Evolutionary conservation across 257 asterid species (phyloP).

Genomic region (Nemophila menziesii): DNA sequence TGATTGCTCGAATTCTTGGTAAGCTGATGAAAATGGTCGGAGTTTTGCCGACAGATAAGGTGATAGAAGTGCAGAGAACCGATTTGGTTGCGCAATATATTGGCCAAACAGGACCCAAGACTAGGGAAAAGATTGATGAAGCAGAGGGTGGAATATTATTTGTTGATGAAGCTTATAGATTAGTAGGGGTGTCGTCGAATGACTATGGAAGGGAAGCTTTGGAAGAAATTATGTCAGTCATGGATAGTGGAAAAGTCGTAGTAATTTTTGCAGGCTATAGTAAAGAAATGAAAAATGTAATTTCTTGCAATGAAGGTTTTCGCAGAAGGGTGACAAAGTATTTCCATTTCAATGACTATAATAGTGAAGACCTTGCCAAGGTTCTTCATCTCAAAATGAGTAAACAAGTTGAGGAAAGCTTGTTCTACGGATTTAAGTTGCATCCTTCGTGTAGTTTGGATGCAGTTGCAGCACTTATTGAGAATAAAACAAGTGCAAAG

Average conservation of each 20-base stretch:
- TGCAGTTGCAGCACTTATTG: slow-evolving; percentile 47
- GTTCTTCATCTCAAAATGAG: slow-evolving; percentile 65
- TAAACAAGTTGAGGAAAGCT: slow-evolving; percentile 33
- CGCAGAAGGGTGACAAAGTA: slow-evolving; percentile 81
- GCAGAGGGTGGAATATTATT: slow-evolving; percentile 99
- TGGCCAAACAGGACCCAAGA: slow-evolving; percentile 75
- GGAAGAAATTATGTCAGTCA: slow-evolving; percentile 86
- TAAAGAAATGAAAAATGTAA: no score
- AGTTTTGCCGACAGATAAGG: slow-evolving; percentile 57
- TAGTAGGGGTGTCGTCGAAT: slow-evolving; percentile 53
- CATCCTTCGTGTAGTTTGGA: slow-evolving; percentile 46
- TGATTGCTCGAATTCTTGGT: slow-evolving; percentile 76
- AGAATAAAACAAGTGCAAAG: slow-evolving; percentile 41
- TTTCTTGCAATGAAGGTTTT: no score
- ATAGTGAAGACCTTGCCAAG: slow-evolving; percentile 50
- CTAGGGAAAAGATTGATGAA: slow-evolving; percentile 78
- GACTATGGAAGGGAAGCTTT: slow-evolving; percentile 83
- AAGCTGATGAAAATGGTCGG: slow-evolving; percentile 75
- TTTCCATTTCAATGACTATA: slow-evolving; percentile 71
- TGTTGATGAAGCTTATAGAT: slow-evolving; percentile 76
- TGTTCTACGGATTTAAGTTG: slow-evolving; percentile 64
- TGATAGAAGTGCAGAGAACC: slow-evolving; percentile 86
- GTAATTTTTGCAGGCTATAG: no score
- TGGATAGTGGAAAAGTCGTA: slow-evolving; percentile 78
- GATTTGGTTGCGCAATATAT: slow-evolving; percentile 80